Evolutionary conservation across 2,329 filamentous ascomycete species (phyloP).

Genomic region (Talaromyces piceae): DNA sequence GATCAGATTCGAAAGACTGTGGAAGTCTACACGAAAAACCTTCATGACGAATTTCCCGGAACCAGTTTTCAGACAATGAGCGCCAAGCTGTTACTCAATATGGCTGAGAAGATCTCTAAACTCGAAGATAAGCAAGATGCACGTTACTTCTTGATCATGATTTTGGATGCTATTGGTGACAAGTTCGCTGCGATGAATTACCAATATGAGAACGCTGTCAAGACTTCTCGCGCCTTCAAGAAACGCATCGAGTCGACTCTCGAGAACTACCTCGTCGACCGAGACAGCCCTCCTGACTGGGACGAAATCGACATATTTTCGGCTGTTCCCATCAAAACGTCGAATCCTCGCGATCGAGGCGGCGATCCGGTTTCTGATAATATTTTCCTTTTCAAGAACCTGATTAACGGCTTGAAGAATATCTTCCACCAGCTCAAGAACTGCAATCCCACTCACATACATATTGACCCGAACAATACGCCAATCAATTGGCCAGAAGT

Average conservation of each 20-base stretch:
- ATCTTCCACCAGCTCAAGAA: constrained; percentile 91
- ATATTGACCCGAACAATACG: constrained; percentile 68
- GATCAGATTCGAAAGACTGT: constrained; percentile 94
- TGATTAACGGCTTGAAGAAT: constrained; percentile 92
- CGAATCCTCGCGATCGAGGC: constrained; percentile 80
- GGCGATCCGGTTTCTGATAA: constrained; percentile 91
- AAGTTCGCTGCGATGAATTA: constrained; percentile 98
- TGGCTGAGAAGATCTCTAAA: constrained; percentile 96
- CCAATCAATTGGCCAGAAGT: constrained; percentile 92
- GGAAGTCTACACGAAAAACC: constrained; percentile 91
- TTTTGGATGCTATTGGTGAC: constrained; percentile 93
- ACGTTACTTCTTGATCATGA: constrained; percentile 92
- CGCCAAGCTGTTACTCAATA: constrained; percentile 89
- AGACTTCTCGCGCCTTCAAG: constrained; percentile 71
- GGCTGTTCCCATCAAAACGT: constrained; percentile 91
- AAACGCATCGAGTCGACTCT: constrained; percentile 57
- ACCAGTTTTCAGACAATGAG: constrained; percentile 99
- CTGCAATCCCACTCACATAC: constrained; percentile 65
- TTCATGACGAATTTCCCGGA: constrained; percentile 91
- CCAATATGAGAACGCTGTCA: constrained; percentile 90
- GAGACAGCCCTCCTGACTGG: constrained; percentile 78
- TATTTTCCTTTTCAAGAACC: constrained; percentile 94
- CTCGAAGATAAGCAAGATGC: constrained; percentile 90
- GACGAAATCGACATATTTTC: constrained; percentile 97
- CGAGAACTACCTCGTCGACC: constrained; percentile 80